Conservation (phyloP, 352 stramenopile species). For the Globisporangium barbulae region DNA sequence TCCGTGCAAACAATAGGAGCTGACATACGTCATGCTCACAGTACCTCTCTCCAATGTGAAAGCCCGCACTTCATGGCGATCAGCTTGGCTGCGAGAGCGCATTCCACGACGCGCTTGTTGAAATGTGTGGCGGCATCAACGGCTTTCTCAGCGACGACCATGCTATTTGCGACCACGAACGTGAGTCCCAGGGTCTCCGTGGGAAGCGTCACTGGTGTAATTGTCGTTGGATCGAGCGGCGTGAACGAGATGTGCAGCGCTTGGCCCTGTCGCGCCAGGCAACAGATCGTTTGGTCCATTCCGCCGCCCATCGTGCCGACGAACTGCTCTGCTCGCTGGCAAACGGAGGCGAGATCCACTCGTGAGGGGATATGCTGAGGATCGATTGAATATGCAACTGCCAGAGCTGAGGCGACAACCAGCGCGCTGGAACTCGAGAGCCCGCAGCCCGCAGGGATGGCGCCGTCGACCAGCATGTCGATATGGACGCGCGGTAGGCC, state of each 20-base stretch:
- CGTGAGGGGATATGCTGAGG: conserved; percentile 5
- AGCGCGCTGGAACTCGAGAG: conserved; percentile 82
- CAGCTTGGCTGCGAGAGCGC: conserved; percentile 65
- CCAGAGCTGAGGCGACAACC: conserved; percentile 65
- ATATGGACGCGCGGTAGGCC: background rate
- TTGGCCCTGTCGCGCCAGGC: conserved; percentile 39
- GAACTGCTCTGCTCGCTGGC: conserved; percentile 51
- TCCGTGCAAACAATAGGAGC: too few relatives aligned
- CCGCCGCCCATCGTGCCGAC: conserved; percentile 78
- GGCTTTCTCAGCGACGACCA: conserved; percentile 69
- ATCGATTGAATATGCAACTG: conserved; percentile 10
- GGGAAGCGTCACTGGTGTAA: conserved; percentile 28
- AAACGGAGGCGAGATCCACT: conserved; percentile 48
- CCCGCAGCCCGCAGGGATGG: conserved; percentile 61
- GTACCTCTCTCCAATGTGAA: conserved; percentile 37
- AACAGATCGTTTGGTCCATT: conserved; percentile 82
- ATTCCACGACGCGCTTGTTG: conserved; percentile 84
- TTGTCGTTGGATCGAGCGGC: conserved; percentile 20
- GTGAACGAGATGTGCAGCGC: conserved; percentile 68
- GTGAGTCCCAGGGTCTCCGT: conserved; percentile 24
- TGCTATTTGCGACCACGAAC: conserved; percentile 78
- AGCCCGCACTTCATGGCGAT: conserved; percentile 47
- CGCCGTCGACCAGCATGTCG: conserved; percentile 57
- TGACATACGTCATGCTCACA: background rate
- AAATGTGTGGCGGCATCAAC: conserved; percentile 54